Percentiles rank a stretch among this genome's conserved stretches.
Conservation (phyloP, 768 basidiomycete genomes). For the Mrakia blollopis region DNA sequence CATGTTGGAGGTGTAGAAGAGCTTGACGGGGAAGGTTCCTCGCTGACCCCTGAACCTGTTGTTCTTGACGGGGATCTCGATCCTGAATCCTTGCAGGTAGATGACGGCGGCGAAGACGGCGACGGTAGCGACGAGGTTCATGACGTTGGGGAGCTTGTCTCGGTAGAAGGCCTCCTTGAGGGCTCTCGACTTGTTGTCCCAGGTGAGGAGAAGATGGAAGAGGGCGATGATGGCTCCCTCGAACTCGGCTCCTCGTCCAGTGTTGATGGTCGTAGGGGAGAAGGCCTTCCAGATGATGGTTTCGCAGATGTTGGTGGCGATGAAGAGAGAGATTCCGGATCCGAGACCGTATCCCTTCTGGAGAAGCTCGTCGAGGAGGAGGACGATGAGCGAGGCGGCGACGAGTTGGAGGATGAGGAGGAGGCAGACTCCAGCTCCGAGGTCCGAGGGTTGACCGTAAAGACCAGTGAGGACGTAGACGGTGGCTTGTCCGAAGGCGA, state of each 20-base stretch:
- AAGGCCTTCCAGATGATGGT: conserved; percentile 99
- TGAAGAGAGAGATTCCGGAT: conserved; percentile 96
- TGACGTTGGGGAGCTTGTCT: conserved; percentile 91
- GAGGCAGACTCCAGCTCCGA: conserved; percentile 95
- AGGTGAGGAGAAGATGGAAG: conserved; percentile 96
- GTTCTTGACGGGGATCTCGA: conserved; percentile 97
- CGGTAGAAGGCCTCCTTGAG: conserved; percentile 98
- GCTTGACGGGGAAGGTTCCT: conserved; percentile 91
- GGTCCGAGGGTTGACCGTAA: conserved; percentile 85
- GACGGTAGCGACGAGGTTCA: conserved; percentile 91
- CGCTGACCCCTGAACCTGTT: conserved; percentile 95
- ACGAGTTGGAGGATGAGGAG: conserved; percentile 94
- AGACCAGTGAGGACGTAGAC: conserved; percentile 96
- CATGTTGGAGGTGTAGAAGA: conserved; percentile 99
- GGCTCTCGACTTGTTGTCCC: conserved; percentile 96
- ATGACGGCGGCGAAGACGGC: conserved; percentile 91
- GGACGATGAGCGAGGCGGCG: conserved; percentile 89
- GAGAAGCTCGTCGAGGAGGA: conserved; percentile 95
- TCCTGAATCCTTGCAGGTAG: conserved; percentile 97
- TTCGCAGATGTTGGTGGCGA: conserved; percentile 99
- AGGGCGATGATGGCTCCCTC: conserved; percentile 93
- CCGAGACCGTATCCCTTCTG: conserved; percentile 99
- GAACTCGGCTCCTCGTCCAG: conserved; percentile 95
- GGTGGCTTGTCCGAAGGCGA: conserved; percentile 90
- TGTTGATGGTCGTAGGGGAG: conserved; percentile 96